Evolutionary conservation across 805 yeast genomes (phyloP), one percentile per base, ranked within the genome.

Genomic region (Cyberlindnera lachancei): DNA sequence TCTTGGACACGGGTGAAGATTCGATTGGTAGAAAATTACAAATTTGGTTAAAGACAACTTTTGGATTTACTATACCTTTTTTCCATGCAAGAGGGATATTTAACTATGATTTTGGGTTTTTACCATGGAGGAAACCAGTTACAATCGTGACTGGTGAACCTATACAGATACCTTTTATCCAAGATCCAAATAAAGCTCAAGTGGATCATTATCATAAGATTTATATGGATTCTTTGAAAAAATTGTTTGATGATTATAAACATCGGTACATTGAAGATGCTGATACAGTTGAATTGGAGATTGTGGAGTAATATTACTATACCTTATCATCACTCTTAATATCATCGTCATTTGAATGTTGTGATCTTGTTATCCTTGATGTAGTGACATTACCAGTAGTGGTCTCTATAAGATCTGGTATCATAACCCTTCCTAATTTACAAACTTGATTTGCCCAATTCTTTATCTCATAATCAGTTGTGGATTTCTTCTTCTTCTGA

Each of bases 21-120:
- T 68, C 81, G 1, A 46, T 54, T 53, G 68, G 69, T 17, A 68
- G 74, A 46, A 60, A 63, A 34, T 53, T 81, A 32, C 97, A 90
- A 55, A 55, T 68, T 21, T 73, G 85, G 75, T 53, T 90, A 50
- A 90, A 92, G 48, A 63, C 63, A 18, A 65, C 60, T 23, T 68
- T 77, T 33, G 92, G 90, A 2, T 90, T 90, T 57, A 88, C 98
- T 0, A 49, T 92, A 5, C 98, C 98, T 1, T 72, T 92, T 30
- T 82, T 92, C 59, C 79, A 84, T 52, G 96, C 96, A 1, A 66
- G 97, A 27, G 96, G 97, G 0, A 66, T 92, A 1, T 88, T 90
- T 59, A 85, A 90, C 48, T 84, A 88, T 48, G 95, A 87, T 52
- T 84, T 82, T 59, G 98, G 98, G 0, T 59, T 92, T 19, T 57